Percentiles rank a stretch among this genome's conserved stretches.
phyloP scores from a whole-genome alignment of 2,329 filamentous ascomycete species.

The Penicillium sp. region DNA sequence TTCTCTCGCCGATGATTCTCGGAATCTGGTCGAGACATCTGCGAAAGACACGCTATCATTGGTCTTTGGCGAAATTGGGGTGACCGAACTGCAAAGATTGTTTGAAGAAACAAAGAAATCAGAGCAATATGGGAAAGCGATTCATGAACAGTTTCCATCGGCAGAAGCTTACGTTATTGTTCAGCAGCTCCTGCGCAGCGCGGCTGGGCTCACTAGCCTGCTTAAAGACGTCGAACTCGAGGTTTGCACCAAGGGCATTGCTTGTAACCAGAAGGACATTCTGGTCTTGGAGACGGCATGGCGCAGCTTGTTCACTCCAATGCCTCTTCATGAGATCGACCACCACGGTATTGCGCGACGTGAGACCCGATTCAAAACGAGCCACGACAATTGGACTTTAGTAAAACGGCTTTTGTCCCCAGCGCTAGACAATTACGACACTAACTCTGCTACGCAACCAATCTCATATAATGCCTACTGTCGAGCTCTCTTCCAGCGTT shows the following conservation, averaged over 20 bases:
- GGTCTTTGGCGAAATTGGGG: slow-evolving; percentile 32
- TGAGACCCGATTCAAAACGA: slow-evolving; percentile 40
- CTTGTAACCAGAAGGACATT: slow-evolving; percentile 30
- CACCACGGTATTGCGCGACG: slow-evolving; percentile 45
- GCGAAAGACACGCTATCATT: slow-evolving; percentile 38
- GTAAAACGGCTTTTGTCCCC: slow-evolving; percentile 48
- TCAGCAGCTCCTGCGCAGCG: slow-evolving; percentile 41
- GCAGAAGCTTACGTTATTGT: slow-evolving; percentile 50
- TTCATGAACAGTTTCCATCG: slow-evolving; percentile 44
- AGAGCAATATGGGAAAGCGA: slow-evolving; percentile 47
- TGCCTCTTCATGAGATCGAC: slow-evolving; percentile 56
- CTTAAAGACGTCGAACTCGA: slow-evolving; percentile 48
- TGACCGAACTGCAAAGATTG: slow-evolving; percentile 41
- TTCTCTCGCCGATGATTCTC: slow-evolving; percentile 22
- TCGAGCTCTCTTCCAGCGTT: slow-evolving; percentile 51
- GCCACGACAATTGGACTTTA: slow-evolving; percentile 51
- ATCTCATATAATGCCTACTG: slow-evolving; percentile 56
- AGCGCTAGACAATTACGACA: slow-evolving; percentile 48
- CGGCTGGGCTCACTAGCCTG: slow-evolving; percentile 25
- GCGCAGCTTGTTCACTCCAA: slow-evolving; percentile 49
- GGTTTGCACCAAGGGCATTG: slow-evolving; percentile 18
- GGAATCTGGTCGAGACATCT: slow-evolving; percentile 32
- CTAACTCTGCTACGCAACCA: slow-evolving; percentile 39
- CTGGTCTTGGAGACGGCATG: slow-evolving; percentile 37
- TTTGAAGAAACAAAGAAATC: slow-evolving; percentile 46